phyloP scores from a whole-genome alignment of 345 rosid genomes.

The Lepidium didymum region DNA sequence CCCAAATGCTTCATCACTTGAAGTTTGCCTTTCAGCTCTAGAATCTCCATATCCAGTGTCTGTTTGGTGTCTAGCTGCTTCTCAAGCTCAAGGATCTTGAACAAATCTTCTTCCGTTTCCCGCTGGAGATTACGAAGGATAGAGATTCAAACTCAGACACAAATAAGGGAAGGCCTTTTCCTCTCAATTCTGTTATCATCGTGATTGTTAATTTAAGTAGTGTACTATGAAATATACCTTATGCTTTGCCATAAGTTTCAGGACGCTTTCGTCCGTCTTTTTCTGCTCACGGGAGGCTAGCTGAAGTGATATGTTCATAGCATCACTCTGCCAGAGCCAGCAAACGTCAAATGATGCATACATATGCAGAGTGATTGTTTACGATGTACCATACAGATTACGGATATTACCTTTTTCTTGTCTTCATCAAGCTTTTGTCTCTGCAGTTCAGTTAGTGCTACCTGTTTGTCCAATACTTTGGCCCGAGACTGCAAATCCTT shows the following conservation, averaged over 20 bases:
- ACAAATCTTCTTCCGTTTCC: slow-evolving; percentile 67
- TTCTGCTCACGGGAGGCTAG: slow-evolving; percentile 74
- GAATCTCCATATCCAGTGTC: slow-evolving; percentile 56
- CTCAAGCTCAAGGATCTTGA: slow-evolving; percentile 61
- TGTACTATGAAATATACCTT: slow-evolving; percentile 38
- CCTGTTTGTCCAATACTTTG: slow-evolving; percentile 69
- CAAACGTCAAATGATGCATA: slow-evolving; percentile 3
- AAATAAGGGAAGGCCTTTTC: not conserved
- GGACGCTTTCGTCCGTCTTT: slow-evolving; percentile 70
- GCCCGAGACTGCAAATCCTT: slow-evolving; percentile 45
- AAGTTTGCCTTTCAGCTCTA: slow-evolving; percentile 28
- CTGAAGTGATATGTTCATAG: slow-evolving; percentile 56
- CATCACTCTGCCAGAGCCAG: slow-evolving; percentile 46
- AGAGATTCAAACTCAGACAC: slow-evolving; percentile 1
- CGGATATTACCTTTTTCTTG: slow-evolving; percentile 50
- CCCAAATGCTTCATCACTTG: slow-evolving; percentile 60
- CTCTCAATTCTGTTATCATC: not conserved
- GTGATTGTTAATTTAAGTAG: not conserved
- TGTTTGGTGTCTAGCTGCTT: slow-evolving; percentile 42
- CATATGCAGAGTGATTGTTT: not conserved
- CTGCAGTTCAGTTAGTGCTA: slow-evolving; percentile 74
- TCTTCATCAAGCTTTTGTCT: slow-evolving; percentile 82
- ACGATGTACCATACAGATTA: not conserved
- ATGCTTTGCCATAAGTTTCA: slow-evolving; percentile 78
- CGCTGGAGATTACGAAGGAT: slow-evolving; percentile 40